Percentiles rank a stretch among this genome's conserved stretches.
Conservation (phyloP, 768 basidiomycete genomes). For the Saitozyma sp. region DNA sequence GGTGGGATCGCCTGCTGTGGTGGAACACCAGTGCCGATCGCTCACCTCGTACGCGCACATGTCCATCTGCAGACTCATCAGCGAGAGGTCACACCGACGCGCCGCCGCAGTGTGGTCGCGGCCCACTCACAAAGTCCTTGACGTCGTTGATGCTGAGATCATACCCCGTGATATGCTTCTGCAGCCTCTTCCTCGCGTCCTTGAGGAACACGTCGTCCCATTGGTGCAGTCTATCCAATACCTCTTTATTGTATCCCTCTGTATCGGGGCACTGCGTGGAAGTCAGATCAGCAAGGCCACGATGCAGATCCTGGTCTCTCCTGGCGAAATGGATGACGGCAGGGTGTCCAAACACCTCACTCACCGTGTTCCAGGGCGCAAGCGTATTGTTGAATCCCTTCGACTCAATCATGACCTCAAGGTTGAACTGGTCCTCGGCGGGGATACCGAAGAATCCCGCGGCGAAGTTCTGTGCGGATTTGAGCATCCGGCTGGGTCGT, state of each 20-base stretch:
- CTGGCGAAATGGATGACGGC: not conserved
- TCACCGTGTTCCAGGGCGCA: slow-evolving; percentile 71
- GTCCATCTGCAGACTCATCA: slow-evolving; percentile 34
- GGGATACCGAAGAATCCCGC: slow-evolving; percentile 77
- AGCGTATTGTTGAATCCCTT: slow-evolving; percentile 76
- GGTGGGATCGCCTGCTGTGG: not conserved
- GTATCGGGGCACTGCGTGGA: slow-evolving; percentile 50
- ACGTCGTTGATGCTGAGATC: slow-evolving; percentile 42
- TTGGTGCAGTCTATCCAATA: slow-evolving; percentile 43
- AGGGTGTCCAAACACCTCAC: slow-evolving; percentile 7
- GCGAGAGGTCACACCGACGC: not conserved
- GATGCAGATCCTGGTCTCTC: not conserved
- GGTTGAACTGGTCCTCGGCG: slow-evolving; percentile 66
- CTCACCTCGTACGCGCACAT: slow-evolving; percentile 49
- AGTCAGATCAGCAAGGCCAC: not conserved
- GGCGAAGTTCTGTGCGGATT: slow-evolving; percentile 57
- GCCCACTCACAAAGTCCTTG: slow-evolving; percentile 37
- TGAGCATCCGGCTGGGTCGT: slow-evolving; percentile 59
- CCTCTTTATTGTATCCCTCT: slow-evolving; percentile 17
- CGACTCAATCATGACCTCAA: slow-evolving; percentile 72
- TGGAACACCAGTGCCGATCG: not conserved
- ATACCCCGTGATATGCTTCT: slow-evolving; percentile 50
- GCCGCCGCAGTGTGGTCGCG: too few relatives aligned
- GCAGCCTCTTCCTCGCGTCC: slow-evolving; percentile 65
- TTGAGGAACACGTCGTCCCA: slow-evolving; percentile 76